Evolutionary conservation across 2,329 filamentous ascomycete species (phyloP), one percentile per base, ranked within the genome.

Genomic region (Byssothecium circinans): DNA sequence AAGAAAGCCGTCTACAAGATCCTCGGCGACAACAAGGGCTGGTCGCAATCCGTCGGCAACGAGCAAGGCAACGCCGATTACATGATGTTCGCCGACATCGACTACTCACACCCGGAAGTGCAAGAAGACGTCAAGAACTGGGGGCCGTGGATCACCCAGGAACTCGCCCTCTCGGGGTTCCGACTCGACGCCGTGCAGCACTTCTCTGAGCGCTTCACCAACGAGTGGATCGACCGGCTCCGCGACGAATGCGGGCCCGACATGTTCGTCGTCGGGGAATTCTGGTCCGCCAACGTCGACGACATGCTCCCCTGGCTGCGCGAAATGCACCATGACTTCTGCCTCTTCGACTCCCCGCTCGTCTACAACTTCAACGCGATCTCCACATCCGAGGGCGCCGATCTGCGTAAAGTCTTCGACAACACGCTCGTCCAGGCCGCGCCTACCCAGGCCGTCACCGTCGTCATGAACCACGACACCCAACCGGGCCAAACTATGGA

Each of bases 391-490:
- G 72, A 77, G 37, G 74, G 74, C 2, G 80, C 76, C 1, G 86
- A 89, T 64, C 69, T 90, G 27, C 73, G 84, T n/a, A 76, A 74
- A 41, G 75, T 89, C 1, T 86, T 88, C 58, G 78, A 85, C 39
- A 72, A 74, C 27, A 82, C 83, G 0, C 68, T 89, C 45, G 82
- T 86, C 0, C 59, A 79, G 19, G 65, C 64, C 14, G 72, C 74
- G 41, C 83, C 83, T 0, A 65, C 76, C 3, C 79, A 81, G 58
- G 79, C 84, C 8, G 81, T 86, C 69, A 88, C 85, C 0, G 78
- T 88, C 4, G 84, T 89, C 1, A 83, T 82, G 69, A 89, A 88
- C 67, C 86, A 89, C 70, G 86, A 89, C 64, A 89, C 86, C 0
- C 73, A 84, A 68, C 81, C 80, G 27, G 82, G 83, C 25, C 84